phyloP scores from a whole-genome alignment of 352 stramenopile species.

The Hyaloperonospora arabidopsidis region DNA sequence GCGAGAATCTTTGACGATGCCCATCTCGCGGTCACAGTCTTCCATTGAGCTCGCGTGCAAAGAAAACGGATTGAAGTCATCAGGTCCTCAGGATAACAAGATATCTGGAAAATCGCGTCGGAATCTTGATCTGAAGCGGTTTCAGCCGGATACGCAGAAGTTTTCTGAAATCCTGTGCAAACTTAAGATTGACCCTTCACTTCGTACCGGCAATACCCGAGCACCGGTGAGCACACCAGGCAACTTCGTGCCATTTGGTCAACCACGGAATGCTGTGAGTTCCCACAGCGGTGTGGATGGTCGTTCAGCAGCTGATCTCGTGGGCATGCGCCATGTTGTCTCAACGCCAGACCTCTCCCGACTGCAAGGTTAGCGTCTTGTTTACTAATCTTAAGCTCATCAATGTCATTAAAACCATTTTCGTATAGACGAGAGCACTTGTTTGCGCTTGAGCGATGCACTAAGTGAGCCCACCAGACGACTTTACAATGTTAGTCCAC shows the following conservation, averaged over 20 bases:
- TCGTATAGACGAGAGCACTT: slow-evolving; percentile 2
- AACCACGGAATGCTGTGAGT: slow-evolving; percentile 18
- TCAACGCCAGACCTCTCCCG: slow-evolving; percentile 49
- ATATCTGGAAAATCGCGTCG: slow-evolving; percentile 27
- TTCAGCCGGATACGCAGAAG: slow-evolving; percentile 62
- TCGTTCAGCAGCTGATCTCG: slow-evolving; percentile 29
- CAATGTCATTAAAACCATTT: slow-evolving; percentile 14
- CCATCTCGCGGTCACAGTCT: slow-evolving; percentile 22
- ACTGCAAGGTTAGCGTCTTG: slow-evolving; percentile 28
- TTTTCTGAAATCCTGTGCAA: slow-evolving; percentile 72
- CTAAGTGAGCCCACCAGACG: too few relatives aligned
- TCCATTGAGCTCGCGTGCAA: slow-evolving; percentile 25
- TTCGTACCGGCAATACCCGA: slow-evolving; percentile 25
- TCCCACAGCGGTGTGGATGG: slow-evolving; percentile 16
- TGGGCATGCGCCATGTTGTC: slow-evolving; percentile 52
- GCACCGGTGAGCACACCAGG: slow-evolving; percentile 14
- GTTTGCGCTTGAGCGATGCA: too few relatives aligned
- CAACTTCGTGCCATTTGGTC: slow-evolving; percentile 27
- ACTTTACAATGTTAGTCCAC: too few relatives aligned
- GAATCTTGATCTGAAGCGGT: slow-evolving; percentile 65
- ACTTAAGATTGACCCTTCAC: slow-evolving; percentile 48
- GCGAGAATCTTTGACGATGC: slow-evolving; percentile 25
- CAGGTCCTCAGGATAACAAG: slow-evolving; percentile 10
- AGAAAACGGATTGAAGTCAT: slow-evolving; percentile 13
- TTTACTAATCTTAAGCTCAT: slow-evolving; percentile 11